Evolutionary conservation across 2,329 filamentous ascomycete genomes (phyloP), one percentile per base, ranked within the genome.

Genomic region (Fusarium veterinarium): DNA sequence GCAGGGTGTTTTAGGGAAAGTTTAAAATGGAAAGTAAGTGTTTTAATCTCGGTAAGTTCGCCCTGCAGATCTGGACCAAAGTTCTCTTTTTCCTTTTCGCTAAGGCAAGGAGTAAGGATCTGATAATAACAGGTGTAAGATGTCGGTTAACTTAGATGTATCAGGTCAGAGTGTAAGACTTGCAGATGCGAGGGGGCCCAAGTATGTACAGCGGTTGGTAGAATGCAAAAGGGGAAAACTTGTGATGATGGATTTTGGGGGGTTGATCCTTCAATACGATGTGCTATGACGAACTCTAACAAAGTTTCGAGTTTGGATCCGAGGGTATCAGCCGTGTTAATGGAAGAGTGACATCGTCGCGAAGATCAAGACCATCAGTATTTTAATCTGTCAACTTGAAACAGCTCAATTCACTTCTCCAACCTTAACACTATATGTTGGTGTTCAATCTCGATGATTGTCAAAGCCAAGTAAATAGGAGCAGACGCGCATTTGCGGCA

Each of bases 1-100:
- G 8, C 16, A 49, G 55, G 55, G 41, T 25, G 38, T 14, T 14
- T 31, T 23, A 13, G 20, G 23, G 41, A 28, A 20, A 55, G 25
- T 6, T 25, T 25, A 25, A 25, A 25, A 25, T 25, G 6, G 25
- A 25, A 25, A 25, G 25, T 5, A 28, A 12, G 17, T 3, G 38
- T 14, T 14, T 52, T 25, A 60, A 60, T 60, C 48, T 60, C 57
- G 57, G 35, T 60, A 60, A 57, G 20, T 52, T 35, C 10, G 41
- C 41, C 40, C 55, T 57, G 55, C 41, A 57, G 55, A 49, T 49
- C 30, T 35, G 55, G 41, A 57, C 55, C 31, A 23, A 57, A 57
- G 55, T 57, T 49, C 55, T 57, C 23, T 48, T 57, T 57, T 33
- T 48, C 11, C n/a, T 35, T 25, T 51, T 35, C 30, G 48, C 48